A percentile compares a stretch with the other conserved stretches of the same genome.
These are phyloP conservation scores for Dryadomyces quercivorus DNA, from an alignment of 2,329 filamentous ascomycete genomes.

Conservation along the genomic window DNA sequence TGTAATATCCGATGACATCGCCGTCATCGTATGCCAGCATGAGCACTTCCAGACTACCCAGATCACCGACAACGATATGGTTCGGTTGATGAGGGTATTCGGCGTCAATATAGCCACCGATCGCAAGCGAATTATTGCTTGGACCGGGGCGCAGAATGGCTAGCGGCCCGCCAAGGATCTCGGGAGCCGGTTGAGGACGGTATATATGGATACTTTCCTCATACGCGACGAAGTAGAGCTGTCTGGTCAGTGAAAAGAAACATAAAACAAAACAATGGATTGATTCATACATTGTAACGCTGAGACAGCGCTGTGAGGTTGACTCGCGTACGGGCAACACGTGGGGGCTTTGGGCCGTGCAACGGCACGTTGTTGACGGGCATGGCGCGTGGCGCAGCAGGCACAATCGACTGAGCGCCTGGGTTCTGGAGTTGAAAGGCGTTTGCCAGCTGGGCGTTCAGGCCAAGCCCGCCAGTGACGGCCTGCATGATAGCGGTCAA, in stretches of 20 bases:
- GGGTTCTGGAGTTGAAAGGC: background rate
- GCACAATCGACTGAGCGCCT: background rate
- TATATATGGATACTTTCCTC: constrained; percentile 45
- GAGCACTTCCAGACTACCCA: constrained; percentile 59
- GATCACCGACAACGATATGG: constrained; percentile 52
- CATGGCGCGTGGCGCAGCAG: background rate
- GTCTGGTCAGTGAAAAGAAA: background rate
- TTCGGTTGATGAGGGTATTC: constrained; percentile 51
- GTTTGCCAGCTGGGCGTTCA: background rate
- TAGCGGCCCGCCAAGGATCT: constrained; percentile 37
- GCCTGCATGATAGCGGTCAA: background rate
- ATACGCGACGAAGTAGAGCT: constrained; percentile 52
- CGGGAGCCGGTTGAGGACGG: constrained; percentile 32
- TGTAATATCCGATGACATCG: constrained; percentile 61
- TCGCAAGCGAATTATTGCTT: constrained; percentile 24
- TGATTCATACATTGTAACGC: constrained; percentile 35
- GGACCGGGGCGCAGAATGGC: constrained; percentile 34
- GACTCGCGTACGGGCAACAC: constrained; percentile 25
- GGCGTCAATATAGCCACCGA: constrained; percentile 41
- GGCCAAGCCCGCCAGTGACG: background rate
- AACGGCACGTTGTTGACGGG: background rate
- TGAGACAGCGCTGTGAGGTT: constrained; percentile 49
- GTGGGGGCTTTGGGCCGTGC: constrained; percentile 13
- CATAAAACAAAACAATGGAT: background rate
- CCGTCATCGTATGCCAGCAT: constrained; percentile 61